These are phyloP conservation scores for Colletotrichum agaves DNA, from an alignment of 2,329 filamentous ascomycete genomes.

Conservation along the genomic window DNA sequence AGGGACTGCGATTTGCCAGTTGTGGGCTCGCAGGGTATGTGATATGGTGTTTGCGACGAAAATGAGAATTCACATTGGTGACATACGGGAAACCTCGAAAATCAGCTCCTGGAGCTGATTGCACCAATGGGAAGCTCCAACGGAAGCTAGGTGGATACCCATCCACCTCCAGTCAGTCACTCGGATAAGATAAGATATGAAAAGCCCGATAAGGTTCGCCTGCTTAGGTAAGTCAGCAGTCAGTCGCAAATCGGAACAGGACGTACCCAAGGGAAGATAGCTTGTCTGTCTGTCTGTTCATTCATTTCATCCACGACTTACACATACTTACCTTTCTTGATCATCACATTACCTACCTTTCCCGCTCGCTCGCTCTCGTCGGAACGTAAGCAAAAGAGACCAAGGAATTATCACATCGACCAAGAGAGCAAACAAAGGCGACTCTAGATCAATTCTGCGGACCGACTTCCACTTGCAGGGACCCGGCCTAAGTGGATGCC, in stretches of 20 bases:
- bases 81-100: slow-evolving; percentile 15
- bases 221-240: too few relatives aligned
- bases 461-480: slow-evolving; percentile 18
- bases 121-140: slow-evolving; percentile 31
- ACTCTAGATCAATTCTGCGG: neutral
- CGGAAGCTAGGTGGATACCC: neutral
- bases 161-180: neutral
- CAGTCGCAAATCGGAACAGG: neutral
- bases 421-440: neutral
- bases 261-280: too few relatives aligned
- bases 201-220: neutral
- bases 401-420: too few relatives aligned
- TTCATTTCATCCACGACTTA: too few relatives aligned
- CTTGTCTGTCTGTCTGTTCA: too few relatives aligned
- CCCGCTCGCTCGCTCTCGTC: too few relatives aligned
- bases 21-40: neutral
- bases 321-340: too few relatives aligned
- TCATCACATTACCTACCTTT: too few relatives aligned
- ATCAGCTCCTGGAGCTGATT: neutral
- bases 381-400: too few relatives aligned
- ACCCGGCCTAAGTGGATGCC: neutral
- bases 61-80: slow-evolving; percentile 5
- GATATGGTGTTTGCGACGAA: neutral
- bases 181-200: slow-evolving; percentile 6
- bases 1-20: neutral